phyloP scores from a whole-genome alignment of 2,329 filamentous ascomycete genomes.

The Aquanectria penicillioides region DNA sequence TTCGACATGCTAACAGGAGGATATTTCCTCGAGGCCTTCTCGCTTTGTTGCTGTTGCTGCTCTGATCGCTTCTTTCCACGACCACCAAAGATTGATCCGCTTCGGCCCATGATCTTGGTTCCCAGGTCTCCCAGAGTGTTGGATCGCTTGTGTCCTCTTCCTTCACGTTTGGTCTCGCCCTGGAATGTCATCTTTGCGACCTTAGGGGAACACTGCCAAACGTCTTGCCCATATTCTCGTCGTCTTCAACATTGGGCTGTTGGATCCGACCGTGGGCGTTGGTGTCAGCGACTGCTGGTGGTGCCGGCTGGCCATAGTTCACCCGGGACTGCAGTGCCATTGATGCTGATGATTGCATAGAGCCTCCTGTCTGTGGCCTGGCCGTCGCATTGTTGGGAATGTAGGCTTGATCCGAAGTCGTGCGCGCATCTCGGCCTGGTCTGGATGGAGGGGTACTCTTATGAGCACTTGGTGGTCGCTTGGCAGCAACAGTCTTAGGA shows the following conservation, averaged over 20 bases:
- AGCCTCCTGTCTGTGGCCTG: conserved; percentile 84
- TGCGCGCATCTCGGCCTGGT: conserved; percentile 48
- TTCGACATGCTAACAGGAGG: conserved; percentile 93
- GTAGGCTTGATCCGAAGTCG: conserved; percentile 53
- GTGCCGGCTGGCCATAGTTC: conserved; percentile 84
- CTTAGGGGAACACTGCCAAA: conserved; percentile 69
- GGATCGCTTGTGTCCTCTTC: conserved; percentile 72
- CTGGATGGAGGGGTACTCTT: conserved; percentile 44
- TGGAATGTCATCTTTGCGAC: conserved; percentile 68
- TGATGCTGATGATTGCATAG: conserved; percentile 75
- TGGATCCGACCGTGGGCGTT: conserved; percentile 91
- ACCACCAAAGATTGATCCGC: conserved; percentile 82
- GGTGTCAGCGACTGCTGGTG: conserved; percentile 86
- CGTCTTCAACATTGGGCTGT: conserved; percentile 75
- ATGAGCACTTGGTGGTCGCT: conserved; percentile 61
- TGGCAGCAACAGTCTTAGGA: conserved; percentile 48
- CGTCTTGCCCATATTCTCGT: conserved; percentile 70
- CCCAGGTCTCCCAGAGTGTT: conserved; percentile 84
- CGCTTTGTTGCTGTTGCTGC: conserved; percentile 59
- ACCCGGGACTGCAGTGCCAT: conserved; percentile 73
- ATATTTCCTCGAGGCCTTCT: conserved; percentile 78
- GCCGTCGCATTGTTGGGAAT: conserved; percentile 57
- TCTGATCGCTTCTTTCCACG: conserved; percentile 64
- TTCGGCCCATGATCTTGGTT: conserved; percentile 86
- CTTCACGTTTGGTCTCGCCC: conserved; percentile 59